These are phyloP conservation scores for Stygiomarasmius scandens DNA, from an alignment of 1,284 basidiomycete species.

Conservation along the genomic window DNA sequence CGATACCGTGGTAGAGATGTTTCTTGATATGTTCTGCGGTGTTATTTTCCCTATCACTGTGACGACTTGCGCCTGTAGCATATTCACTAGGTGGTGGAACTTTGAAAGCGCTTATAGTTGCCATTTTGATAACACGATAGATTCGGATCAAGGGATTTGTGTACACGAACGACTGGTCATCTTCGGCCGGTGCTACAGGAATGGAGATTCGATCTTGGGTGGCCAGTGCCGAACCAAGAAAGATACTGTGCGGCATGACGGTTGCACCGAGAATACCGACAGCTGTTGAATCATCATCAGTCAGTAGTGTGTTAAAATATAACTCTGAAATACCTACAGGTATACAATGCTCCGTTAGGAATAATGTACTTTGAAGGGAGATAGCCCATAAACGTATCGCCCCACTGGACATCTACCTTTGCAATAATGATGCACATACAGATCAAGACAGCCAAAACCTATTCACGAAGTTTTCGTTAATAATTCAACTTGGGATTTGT, in stretches of 20 bases:
- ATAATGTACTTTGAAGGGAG: slow-evolving; percentile 20
- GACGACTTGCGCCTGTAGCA: slow-evolving; percentile 33
- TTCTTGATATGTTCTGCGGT: slow-evolving; percentile 68
- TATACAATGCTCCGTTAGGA: slow-evolving; percentile 18
- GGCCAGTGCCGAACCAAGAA: slow-evolving; percentile 19
- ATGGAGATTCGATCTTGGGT: slow-evolving; percentile 15
- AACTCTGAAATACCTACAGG: slow-evolving; percentile 8
- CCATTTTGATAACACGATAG: neutral
- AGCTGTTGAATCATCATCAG: slow-evolving; percentile 6
- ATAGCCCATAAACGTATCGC: slow-evolving; percentile 16
- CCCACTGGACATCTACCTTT: slow-evolving; percentile 16
- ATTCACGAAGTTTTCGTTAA: neutral
- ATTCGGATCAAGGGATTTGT: neutral
- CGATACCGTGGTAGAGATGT: slow-evolving; percentile 79
- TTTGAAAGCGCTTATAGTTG: neutral
- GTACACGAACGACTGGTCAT: neutral
- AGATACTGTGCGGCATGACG: slow-evolving; percentile 19
- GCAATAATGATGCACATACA: slow-evolving; percentile 21
- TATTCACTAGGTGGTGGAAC: neutral
- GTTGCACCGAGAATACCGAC: slow-evolving; percentile 20
- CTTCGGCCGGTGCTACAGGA: neutral
- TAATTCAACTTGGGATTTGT: neutral
- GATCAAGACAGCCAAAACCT: slow-evolving; percentile 78
- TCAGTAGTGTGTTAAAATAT: neutral
- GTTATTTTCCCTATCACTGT: slow-evolving; percentile 68